Evolutionary conservation across 176 grass and related monocot genomes (phyloP), one percentile per base, ranked within the genome.

Genomic region (Alopecurus myosuroides): DNA sequence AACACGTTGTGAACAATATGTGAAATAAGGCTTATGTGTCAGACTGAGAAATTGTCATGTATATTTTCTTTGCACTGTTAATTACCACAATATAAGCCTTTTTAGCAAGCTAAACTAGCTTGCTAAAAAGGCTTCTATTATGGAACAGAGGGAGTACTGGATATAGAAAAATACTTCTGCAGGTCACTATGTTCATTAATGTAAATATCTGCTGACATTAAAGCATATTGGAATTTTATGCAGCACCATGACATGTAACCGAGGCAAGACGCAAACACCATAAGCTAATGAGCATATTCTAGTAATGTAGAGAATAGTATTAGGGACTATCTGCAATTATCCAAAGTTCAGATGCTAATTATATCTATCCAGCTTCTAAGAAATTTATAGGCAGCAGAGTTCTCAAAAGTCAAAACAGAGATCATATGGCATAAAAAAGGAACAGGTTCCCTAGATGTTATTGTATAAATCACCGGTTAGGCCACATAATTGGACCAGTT

Each of bases 1-100:
- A 80, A 80, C 31, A 73, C 34, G 66, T 62, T 80, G 22, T 4
- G 66, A 49, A n/a, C 74, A 71, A 29, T 35, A 76, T 12, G 40
- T 35, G 70, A 61, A 71, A 34, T 15, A 10, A 26, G 9, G 9
- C 56, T 63, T 64, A 63, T 26, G 29, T 63, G 70, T 49, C 56
- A 70, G 31, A 18, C 48, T 42, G 39, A 48, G 51, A 83, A 83
- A 76, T 49, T 76, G 13, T 70, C 75, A 60, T 49, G n/a, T 85
- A 77, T 78, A 9, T 9, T 78, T 85, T 34, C 4, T 78, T 45
- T 42, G 7, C 4, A 75, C 45, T 35, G 15, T 39, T 36, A 68
- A 31, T 84, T 75, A 82, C n/a, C n/a, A n/a, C n/a, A n/a, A n/a
- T n/a, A n/a, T n/a, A n/a, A n/a, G n/a, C n/a, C n/a, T n/a, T n/a